Conservation (phyloP, 805 yeast species). For the Sungouiozyma intestinalis region DNA sequence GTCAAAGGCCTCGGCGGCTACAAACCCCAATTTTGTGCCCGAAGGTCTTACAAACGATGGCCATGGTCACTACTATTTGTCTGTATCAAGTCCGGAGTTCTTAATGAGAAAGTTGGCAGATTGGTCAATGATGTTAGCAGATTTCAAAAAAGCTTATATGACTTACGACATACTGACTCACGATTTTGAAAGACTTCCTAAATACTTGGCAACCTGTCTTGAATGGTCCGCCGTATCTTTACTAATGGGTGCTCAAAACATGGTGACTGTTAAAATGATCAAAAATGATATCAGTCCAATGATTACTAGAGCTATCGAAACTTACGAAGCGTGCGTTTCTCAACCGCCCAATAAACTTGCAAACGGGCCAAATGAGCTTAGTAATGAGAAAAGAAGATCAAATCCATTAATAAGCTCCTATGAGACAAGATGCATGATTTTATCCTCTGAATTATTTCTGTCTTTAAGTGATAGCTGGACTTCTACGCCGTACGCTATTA, state of each 20-base stretch:
- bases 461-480: slow-evolving; percentile 34
- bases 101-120: slow-evolving; percentile 77
- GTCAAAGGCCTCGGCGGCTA: slow-evolving; percentile 9
- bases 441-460: slow-evolving; percentile 60
- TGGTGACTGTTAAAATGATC: slow-evolving; percentile 33
- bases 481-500: slow-evolving; percentile 34
- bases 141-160: slow-evolving; percentile 72
- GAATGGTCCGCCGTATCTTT: slow-evolving; percentile 77
- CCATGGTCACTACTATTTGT: slow-evolving; percentile 45
- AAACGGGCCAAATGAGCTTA: slow-evolving; percentile 15
- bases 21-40: slow-evolving; percentile 8
- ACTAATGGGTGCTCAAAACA: slow-evolving; percentile 43
- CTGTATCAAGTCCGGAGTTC: slow-evolving; percentile 57
- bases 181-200: slow-evolving; percentile 51
- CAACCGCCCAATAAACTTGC: slow-evolving; percentile 26
- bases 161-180: slow-evolving; percentile 75
- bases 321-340: slow-evolving; percentile 32
- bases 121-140: slow-evolving; percentile 85
- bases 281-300: slow-evolving; percentile 38
- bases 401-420: slow-evolving; percentile 42
- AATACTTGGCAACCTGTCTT: slow-evolving; percentile 57
- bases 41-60: slow-evolving; percentile 33
- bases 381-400: slow-evolving; percentile 35
- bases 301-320: slow-evolving; percentile 16
- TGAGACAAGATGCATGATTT: slow-evolving; percentile 55